Evolutionary conservation across 768 basidiomycete species (phyloP).

Genomic region (Leccinum boreale): DNA sequence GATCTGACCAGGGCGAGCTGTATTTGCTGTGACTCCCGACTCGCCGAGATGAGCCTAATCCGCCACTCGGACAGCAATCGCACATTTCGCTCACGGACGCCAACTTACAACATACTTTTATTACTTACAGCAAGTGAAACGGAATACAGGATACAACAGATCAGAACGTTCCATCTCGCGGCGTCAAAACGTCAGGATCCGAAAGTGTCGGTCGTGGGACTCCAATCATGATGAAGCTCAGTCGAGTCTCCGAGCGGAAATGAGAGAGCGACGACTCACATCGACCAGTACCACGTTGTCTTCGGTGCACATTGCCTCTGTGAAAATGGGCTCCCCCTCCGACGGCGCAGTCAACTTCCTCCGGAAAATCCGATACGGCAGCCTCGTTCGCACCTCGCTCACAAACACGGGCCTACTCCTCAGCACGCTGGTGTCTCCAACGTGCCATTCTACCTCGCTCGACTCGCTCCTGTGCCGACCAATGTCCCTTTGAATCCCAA

Average conservation of each 20-base stretch:
- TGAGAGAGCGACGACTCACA: slow-evolving; percentile 24
- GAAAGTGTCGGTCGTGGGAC: slow-evolving; percentile 24
- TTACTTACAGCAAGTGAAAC: neutral
- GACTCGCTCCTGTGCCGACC: slow-evolving; percentile 2
- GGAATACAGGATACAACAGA: neutral
- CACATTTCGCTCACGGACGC: slow-evolving; percentile 14
- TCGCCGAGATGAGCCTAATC: slow-evolving; percentile 15
- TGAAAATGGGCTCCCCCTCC: slow-evolving; percentile 11
- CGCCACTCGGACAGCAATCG: slow-evolving; percentile 24
- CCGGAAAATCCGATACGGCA: slow-evolving; percentile 44
- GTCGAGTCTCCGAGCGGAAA: neutral
- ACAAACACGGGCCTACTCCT: slow-evolving; percentile 36
- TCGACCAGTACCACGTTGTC: slow-evolving; percentile 54
- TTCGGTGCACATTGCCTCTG: slow-evolving; percentile 51
- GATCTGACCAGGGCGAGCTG: slow-evolving; percentile 22
- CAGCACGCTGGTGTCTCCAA: slow-evolving; percentile 26
- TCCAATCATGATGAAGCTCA: slow-evolving; percentile 2
- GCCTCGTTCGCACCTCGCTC: slow-evolving; percentile 38
- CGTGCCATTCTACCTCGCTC: slow-evolving; percentile 20
- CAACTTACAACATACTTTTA: neutral
- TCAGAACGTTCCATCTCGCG: neutral
- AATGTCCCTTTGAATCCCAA: slow-evolving; percentile 32
- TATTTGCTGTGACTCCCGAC: slow-evolving; percentile 22
- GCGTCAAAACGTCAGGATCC: slow-evolving; percentile 28
- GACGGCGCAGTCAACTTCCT: slow-evolving; percentile 15